Evolutionary conservation across 2,329 filamentous ascomycete genomes (phyloP), one percentile per base, ranked within the genome.

Genomic region (Cytospora chrysosperma): DNA sequence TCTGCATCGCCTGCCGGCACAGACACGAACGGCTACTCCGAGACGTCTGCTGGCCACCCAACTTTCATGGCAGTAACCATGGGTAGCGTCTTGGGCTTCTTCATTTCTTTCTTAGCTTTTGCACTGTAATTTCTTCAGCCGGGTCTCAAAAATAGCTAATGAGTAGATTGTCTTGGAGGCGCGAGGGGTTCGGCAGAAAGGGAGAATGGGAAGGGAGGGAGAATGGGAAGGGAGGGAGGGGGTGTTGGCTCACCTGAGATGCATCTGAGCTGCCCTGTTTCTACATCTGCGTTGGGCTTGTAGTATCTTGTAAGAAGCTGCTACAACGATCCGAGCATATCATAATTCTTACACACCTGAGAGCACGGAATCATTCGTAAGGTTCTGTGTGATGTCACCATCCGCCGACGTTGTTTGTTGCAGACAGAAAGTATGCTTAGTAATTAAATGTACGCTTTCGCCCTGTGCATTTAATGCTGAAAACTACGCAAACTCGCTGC

Each of bases 51-150:
- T 21, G 59, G 51, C 12, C 37, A 28, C 51, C 59, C 59, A 3
- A 51, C 59, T 13, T 55, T 61, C 21, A 27, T 61, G 26, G 51
- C 59, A 37, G 26, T 37, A 49, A 55, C 59, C n/a, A 17, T 55
- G 51, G 59, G 59, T 19, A 37, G 37, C 10, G 27, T 55, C 12
- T 26, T 61, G 21, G 59, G 59, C 4, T 61, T 55, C 59, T 34
- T 55, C 37, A 40, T 61, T 37, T 37, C 59, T 27, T 61, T 61
- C 37, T 40, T 55, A 27, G 52, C 28, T 9, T 47, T 24, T 24
- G 13, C 43, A 19, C n/a, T 47, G 21, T 47, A 47, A 13, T 19
- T 47, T n/a, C n/a, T 13, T 12, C 43, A 47, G 7, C 43, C n/a
- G 8, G 43, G n/a, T 24, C 21, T 21, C n/a, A n/a, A 47, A 19